These are phyloP conservation scores for Manihot esculenta DNA, from an alignment of 441 rosid genomes.

Conservation along the genomic window DNA sequence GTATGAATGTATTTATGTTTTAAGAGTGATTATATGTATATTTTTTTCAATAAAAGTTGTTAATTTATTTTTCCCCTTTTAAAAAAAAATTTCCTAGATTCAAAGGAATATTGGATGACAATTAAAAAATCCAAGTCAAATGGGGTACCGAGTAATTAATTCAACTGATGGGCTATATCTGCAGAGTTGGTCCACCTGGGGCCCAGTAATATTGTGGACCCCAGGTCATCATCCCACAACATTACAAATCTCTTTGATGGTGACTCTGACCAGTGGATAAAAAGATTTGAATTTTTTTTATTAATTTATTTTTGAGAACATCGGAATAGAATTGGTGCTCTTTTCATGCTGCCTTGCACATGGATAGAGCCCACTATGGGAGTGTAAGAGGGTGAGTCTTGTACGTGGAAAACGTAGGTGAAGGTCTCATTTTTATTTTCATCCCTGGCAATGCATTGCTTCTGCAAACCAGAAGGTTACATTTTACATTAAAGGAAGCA, in stretches of 20 bases:
- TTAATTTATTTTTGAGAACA: background rate
- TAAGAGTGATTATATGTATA: no score
- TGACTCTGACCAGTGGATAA: slow-evolving; percentile 14
- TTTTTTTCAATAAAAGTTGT: no score
- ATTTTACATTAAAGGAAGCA: no score
- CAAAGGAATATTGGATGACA: background rate
- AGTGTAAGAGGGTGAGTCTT: background rate
- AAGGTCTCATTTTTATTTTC: no score
- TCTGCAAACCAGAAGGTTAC: no score
- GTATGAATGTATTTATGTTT: background rate
- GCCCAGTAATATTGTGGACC: slow-evolving; percentile 36
- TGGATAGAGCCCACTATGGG: slow-evolving; percentile 38
- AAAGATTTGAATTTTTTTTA: background rate
- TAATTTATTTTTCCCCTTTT: background rate
- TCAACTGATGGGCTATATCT: slow-evolving; percentile 31
- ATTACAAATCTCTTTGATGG: slow-evolving; percentile 17
- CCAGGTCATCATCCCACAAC: slow-evolving; percentile 26
- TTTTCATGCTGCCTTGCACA: slow-evolving; percentile 34
- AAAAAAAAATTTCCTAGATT: background rate
- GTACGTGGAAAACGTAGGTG: no score
- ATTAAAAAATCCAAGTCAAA: slow-evolving; percentile 31
- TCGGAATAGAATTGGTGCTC: background rate
- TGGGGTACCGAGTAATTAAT: slow-evolving; percentile 19
- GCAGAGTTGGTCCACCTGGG: slow-evolving; percentile 23
- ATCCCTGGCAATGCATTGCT: no score